Percentiles rank a stretch among this genome's conserved stretches.
phyloP scores from a whole-genome alignment of 2,329 filamentous ascomycete species.

The Alternaria incomplexa region DNA sequence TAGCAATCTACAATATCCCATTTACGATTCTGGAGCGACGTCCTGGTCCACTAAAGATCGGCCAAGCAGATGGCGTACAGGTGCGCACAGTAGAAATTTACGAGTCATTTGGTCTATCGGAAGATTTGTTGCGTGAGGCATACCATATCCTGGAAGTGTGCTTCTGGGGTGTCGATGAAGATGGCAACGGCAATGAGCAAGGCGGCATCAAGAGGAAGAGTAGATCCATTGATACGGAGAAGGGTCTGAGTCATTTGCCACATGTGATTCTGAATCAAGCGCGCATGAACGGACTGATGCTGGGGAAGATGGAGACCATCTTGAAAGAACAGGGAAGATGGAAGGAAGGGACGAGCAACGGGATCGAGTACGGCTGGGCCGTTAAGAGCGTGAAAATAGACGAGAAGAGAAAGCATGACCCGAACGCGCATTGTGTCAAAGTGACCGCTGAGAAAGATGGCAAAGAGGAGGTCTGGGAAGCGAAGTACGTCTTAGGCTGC shows the following conservation, averaged over 20 bases:
- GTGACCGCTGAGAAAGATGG: conserved; percentile 43
- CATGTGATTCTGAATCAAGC: conserved; percentile 76
- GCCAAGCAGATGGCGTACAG: conserved; percentile 70
- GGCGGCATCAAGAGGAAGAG: conserved; percentile 52
- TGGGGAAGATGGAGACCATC: conserved; percentile 57
- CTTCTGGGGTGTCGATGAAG: conserved; percentile 51
- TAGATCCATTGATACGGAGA: conserved; percentile 62
- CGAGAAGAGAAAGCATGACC: conserved; percentile 41
- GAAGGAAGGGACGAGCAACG: conserved; percentile 32
- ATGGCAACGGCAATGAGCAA: conserved; percentile 23
- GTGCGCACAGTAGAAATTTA: conserved; percentile 75
- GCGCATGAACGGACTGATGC: conserved; percentile 67
- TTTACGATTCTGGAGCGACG: conserved; percentile 66
- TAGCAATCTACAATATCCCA: conserved; percentile 62
- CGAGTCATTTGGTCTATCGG: conserved; percentile 70
- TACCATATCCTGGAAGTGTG: conserved; percentile 71
- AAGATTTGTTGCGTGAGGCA: conserved; percentile 67
- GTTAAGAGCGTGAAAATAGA: conserved; percentile 61
- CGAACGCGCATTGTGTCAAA: conserved; percentile 37
- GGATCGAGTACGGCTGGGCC: conserved; percentile 63
- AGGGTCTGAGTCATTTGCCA: conserved; percentile 67
- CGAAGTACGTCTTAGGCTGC: conserved; percentile 53
- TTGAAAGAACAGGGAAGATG: conserved; percentile 33
- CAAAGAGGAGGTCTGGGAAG: conserved; percentile 37
- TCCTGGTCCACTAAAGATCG: conserved; percentile 60